These are phyloP conservation scores for Umbelopsis vinacea DNA, from an alignment of 192 early-diverging fungal genomes.

Conservation along the genomic window DNA sequence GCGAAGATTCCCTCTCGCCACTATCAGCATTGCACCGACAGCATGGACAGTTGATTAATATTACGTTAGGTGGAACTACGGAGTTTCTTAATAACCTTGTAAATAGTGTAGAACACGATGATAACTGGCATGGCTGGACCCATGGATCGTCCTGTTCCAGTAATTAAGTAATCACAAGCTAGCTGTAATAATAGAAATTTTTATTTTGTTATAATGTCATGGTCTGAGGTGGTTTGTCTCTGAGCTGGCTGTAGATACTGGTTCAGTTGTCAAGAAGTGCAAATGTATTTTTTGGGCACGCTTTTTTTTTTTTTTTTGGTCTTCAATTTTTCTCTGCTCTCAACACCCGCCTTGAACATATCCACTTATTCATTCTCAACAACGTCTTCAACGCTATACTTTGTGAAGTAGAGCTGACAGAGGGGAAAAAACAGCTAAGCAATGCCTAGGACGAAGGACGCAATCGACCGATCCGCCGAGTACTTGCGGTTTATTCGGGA, in stretches of 20 bases:
- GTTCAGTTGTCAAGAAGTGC: too few relatives aligned
- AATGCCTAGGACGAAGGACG: conserved; percentile 10
- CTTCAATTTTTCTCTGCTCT: too few relatives aligned
- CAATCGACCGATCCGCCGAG: conserved; percentile 26
- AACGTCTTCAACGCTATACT: background rate
- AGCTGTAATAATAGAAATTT: background rate
- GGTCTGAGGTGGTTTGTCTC: too few relatives aligned
- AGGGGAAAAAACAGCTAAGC: background rate
- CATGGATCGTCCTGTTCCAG: background rate
- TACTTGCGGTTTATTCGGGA: conserved; percentile 24
- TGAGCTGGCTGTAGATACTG: too few relatives aligned
- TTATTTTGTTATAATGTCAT: too few relatives aligned
- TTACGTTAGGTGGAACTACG: background rate
- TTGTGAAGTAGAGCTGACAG: background rate
- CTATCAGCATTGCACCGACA: background rate
- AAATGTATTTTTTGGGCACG: too few relatives aligned
- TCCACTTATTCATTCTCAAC: background rate
- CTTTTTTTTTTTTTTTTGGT: too few relatives aligned
- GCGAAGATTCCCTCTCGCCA: background rate
- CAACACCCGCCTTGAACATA: too few relatives aligned
- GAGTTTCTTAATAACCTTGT: background rate
- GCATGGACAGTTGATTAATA: background rate
- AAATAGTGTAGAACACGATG: conserved; percentile 6
- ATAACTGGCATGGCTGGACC: conserved; percentile 10
- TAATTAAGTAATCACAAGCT: background rate